A percentile compares a stretch with the other conserved stretches of the same genome.
phyloP scores from a whole-genome alignment of 73 alveolate species.

The Durusdinium trenchii region DNA sequence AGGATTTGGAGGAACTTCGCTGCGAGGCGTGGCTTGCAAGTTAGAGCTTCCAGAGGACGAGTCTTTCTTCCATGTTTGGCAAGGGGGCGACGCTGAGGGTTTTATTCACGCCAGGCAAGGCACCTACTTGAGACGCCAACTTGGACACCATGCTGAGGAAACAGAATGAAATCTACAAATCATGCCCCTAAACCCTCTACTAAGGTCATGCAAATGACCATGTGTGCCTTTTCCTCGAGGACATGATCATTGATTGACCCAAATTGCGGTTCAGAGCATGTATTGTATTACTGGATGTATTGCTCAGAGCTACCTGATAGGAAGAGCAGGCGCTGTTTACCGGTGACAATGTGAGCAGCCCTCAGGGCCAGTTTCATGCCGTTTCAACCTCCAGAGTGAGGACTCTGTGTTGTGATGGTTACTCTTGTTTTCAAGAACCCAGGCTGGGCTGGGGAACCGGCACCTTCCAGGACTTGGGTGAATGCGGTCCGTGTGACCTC shows the following conservation, averaged over 20 bases:
- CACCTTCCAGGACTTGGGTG: constrained; percentile 59
- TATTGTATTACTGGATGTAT: not conserved
- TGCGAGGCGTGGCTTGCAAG: constrained; percentile 30
- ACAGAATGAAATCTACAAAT: not conserved
- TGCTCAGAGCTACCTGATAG: not conserved
- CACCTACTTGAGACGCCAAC: not conserved
- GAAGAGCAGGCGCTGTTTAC: constrained; percentile 64
- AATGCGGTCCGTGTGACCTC: not conserved
- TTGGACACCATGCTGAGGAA: too few relatives aligned
- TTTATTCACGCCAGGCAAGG: constrained; percentile 49
- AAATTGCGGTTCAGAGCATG: not conserved
- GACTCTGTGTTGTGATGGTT: not conserved
- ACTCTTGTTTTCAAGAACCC: not conserved
- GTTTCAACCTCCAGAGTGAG: not conserved
- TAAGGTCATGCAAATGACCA: constrained; percentile 78
- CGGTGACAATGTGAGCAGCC: constrained; percentile 49
- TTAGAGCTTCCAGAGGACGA: not conserved
- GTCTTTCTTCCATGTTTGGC: not conserved
- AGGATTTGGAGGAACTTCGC: constrained; percentile 42
- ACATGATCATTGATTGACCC: not conserved
- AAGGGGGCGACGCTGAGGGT: constrained; percentile 65
- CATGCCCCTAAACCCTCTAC: not conserved
- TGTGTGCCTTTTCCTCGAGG: constrained; percentile 60
- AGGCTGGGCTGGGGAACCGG: constrained; percentile 93
- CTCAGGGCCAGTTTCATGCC: not conserved